Evolutionary conservation across 495 filamentous ascomycete genomes (phyloP), one percentile per base, ranked within the genome.

Genomic region (Neurospora intermedia): DNA sequence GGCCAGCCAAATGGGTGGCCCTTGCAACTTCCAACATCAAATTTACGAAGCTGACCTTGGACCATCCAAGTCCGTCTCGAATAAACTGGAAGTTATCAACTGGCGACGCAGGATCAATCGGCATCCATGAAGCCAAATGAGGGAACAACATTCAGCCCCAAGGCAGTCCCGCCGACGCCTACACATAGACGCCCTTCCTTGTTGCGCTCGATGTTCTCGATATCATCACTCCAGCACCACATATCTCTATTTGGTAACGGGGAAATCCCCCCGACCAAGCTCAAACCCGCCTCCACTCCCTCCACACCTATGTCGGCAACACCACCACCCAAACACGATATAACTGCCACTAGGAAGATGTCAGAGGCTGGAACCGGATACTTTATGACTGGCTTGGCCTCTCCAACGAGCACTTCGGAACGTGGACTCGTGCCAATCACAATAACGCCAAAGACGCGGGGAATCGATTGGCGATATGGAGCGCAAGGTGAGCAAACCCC

Each of bases 391-490:
- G 54, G 35, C 23, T 16, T 66, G 27, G 27, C 31, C 54, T 66
- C 54, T 38, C 27, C 54, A 16, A 1, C 35, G 27, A 66, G 54
- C 23, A 66, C 27, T 2, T 27, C 27, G 9, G 54, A 27, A 66
- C 27, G 54, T 66, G 27, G 54, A 66, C 23, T 66, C 15, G 54
- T 66, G 27, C 54, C 54, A 4, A 35, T 66, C 15, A 8, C 15
- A 35, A 66, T 27, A 38, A 27, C 27, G 2, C 15, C 27, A 7
- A 66, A 66, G 54, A 66, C 54, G 16, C 15, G 18, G 27, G 54
- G 54, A 35, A 66, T 66, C 54, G 77, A 78, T 40, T 81, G 80
- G 80, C 75, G 71, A 43, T 79, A 80, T 75, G 80, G 77, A 2
- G 73, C 71, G 16, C 80, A 81, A 79, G 80, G 80, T 81, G 75